phyloP scores from a whole-genome alignment of 176 grass and related monocot species.

The Phragmites australis region DNA sequence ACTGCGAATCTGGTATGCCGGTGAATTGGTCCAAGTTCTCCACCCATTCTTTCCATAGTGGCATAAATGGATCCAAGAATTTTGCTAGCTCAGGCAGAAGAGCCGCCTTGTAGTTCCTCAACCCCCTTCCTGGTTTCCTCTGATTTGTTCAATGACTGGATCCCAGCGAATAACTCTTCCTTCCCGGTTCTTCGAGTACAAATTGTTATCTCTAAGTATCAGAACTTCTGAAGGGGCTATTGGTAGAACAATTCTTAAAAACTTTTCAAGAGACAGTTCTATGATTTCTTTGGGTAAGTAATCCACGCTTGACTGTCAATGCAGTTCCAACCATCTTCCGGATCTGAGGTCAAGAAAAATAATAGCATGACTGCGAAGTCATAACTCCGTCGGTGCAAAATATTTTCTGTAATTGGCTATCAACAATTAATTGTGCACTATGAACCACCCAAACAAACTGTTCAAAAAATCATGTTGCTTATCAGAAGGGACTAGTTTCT shows the following conservation, averaged over 20 bases:
- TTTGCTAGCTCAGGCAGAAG: slow-evolving; percentile 72
- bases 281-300: slow-evolving; percentile 83
- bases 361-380: background rate
- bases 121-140: slow-evolving; percentile 52
- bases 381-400: background rate
- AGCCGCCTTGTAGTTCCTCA: slow-evolving; percentile 48
- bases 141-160: slow-evolving; percentile 63
- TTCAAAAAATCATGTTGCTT: background rate
- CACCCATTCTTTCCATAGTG: slow-evolving; percentile 88
- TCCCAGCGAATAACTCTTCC: slow-evolving; percentile 56
- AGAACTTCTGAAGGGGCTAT: slow-evolving; percentile 90
- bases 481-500: slow-evolving; percentile 2
- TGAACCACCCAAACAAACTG: background rate
- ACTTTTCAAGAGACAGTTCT: slow-evolving; percentile 77
- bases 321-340: slow-evolving; percentile 93
- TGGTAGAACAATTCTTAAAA: slow-evolving; percentile 84
- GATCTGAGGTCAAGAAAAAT: slow-evolving; percentile 59
- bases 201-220: slow-evolving; percentile 67
- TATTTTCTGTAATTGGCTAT: slow-evolving; percentile 13
- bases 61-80: slow-evolving; percentile 57
- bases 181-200: slow-evolving; percentile 46
- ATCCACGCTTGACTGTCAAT: slow-evolving; percentile 74
- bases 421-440: background rate
- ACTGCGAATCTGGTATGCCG: slow-evolving; percentile 58
- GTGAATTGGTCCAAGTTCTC: slow-evolving; percentile 72